phyloP scores from a whole-genome alignment of 208 protist genomes.

The Trypanosoma lewisi region DNA sequence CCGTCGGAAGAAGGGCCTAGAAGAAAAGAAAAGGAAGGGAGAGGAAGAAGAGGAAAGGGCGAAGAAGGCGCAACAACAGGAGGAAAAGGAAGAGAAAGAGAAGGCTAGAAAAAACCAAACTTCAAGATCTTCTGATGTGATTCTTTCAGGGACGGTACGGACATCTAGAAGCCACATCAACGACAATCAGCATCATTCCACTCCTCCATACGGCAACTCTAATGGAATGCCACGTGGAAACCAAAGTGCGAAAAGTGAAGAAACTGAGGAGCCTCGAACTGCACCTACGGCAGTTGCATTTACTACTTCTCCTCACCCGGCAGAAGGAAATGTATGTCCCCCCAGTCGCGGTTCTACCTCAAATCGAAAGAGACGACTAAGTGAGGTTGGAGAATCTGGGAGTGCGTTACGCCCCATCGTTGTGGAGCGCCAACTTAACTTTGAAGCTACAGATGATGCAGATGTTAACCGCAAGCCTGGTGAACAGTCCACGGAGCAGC shows the following conservation, averaged over 20 bases:
- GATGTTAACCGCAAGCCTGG: constrained; percentile 3
- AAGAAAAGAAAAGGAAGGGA: constrained; percentile 5
- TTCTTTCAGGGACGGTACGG: background rate
- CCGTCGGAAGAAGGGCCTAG: background rate
- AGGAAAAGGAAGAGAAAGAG: constrained; percentile 14
- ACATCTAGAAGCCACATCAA: background rate
- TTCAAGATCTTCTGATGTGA: background rate
- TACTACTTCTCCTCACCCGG: background rate
- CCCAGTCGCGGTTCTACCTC: background rate
- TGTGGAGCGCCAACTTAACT: constrained; percentile 25
- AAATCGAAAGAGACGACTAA: background rate
- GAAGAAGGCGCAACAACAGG: constrained; percentile 6
- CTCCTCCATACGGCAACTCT: background rate
- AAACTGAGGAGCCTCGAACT: constrained; percentile 1
- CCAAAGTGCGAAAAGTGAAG: background rate
- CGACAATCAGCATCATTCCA: background rate
- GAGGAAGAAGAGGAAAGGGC: constrained; percentile 17
- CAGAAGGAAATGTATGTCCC: background rate
- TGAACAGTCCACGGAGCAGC: constrained; percentile 3
- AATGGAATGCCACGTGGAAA: background rate
- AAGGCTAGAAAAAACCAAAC: background rate
- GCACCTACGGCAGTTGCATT: background rate
- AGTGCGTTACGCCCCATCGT: constrained; percentile 6
- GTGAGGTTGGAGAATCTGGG: background rate
- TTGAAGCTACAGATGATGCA: constrained; percentile 9